Percentiles rank a stretch among this genome's conserved stretches.
phyloP scores from a whole-genome alignment of 2,329 filamentous ascomycete genomes.

The Ophiostoma quercus region DNA sequence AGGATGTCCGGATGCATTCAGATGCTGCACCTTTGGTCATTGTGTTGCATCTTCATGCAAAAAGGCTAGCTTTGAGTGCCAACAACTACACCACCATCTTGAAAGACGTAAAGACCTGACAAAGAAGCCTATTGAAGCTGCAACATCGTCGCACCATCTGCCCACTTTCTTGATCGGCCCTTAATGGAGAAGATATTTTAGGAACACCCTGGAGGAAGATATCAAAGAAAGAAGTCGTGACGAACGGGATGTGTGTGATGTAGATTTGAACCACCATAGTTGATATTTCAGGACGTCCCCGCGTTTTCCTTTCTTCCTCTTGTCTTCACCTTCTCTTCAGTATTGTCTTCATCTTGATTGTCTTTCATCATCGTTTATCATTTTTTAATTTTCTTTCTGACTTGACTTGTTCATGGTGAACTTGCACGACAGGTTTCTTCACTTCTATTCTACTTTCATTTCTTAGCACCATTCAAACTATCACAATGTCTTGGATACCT shows the following conservation, averaged over 20 bases:
- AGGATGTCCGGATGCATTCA: background rate
- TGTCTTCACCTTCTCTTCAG: background rate
- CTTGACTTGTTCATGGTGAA: background rate
- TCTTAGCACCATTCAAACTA: background rate
- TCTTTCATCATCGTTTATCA: background rate
- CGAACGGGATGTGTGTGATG: background rate
- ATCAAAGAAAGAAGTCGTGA: background rate
- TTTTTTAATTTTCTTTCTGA: background rate
- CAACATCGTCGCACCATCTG: background rate
- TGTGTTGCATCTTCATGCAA: background rate
- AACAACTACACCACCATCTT: background rate
- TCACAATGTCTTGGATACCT: conserved; percentile 1
- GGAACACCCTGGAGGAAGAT: background rate
- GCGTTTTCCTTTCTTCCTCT: background rate
- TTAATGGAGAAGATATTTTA: background rate
- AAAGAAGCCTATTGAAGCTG: background rate
- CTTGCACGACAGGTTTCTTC: background rate
- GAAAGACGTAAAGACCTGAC: background rate
- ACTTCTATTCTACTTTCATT: no score
- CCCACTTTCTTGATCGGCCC: background rate
- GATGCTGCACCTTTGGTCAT: background rate
- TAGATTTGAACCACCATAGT: background rate
- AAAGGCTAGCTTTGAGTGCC: background rate
- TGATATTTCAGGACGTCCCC: background rate
- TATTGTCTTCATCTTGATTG: background rate